Evolutionary conservation across 495 filamentous ascomycete species (phyloP), one percentile per base, ranked within the genome.

Genomic region (Corynascus novoguineensis): DNA sequence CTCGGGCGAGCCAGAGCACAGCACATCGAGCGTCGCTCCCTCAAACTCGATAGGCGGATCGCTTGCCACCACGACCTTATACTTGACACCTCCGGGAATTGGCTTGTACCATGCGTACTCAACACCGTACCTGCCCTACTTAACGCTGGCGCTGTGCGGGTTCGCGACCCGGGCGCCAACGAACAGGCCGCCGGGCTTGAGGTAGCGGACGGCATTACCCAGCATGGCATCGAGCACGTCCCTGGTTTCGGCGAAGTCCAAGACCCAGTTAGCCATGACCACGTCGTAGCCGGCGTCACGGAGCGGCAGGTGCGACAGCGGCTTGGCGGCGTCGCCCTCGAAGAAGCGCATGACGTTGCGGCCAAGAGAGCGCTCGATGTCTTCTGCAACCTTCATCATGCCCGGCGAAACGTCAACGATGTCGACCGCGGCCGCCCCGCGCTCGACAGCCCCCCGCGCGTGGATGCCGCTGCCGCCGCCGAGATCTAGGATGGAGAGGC

Each of bases 391-490:
- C 1, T 28, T 24, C 49, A 71, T 45, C 70, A 71, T 71, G 28
- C 56, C 64, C 5, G 34, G 48, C 0, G 70, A 70, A 15, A 70
- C 49, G 55, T 73, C 70, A 15, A 73, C 58, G 11, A 71, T 50
- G 34, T 73, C 67, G 4, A 73, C 67, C 1, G 48, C 9, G 14
- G 31, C 48, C 5, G 68, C 70, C 6, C 68, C 70, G 4, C 31
- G 40, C 4, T 64, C 57, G 49, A 71, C 3, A 5, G 62, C 68
- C 10, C 48, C 19, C 3, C 66, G 63, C 0, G 68, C 67, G 53
- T 68, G 67, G 0, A 67, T n/a, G 32, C 71, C 70, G 24, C 53
- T 70, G 57, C 69, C 71, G 40, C 70, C 70, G 21, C 67, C 71
- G 3, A 74, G 67, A 47, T 74, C 71, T 17, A 74, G 70, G 28